Base-by-base conservation (phyloP, 148 eudicot genomes). In the Spergularia marina region DNA sequence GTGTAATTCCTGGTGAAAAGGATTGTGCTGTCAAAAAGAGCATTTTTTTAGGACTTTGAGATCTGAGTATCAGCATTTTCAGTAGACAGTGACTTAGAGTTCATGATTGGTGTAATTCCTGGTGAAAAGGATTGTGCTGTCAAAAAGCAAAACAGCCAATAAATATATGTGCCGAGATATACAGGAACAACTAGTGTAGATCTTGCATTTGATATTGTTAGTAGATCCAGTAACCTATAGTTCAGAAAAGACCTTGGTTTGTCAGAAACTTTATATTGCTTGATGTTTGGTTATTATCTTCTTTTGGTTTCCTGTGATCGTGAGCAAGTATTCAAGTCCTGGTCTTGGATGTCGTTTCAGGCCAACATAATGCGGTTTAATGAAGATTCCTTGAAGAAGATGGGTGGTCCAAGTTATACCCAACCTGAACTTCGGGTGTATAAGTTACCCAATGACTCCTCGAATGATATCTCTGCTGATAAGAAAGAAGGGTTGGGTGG, bases 341-440 rank as follows among this genome's bases (percentile, higher is more conserved):
- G 14, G 36, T 60, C 54, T 63, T 81, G 74, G 82, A 55, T 72
- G 78, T 80, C 17, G 83, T 79, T 75, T 53, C 89, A 95, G 99
- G 92, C 92, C 65, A 95, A 95, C 82, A 92, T 95, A 82, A 60
- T 90, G 80, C 86, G 87, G 71, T 90, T 88, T 78, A 95, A 92
- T 85, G 93, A 89, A 78, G 99, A 87, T 62, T 86, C 87, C 8
- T 78, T 89, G 77, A 87, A 79, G 84, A 89, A 87, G 87, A 88
- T 90, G 85, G 82, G 79, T 69, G 72, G 72, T 66, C 76, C 85
- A 67, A 68, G 70, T 81, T 71, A 81, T 64, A 70, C 55, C 58
- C 86, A 76, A 36, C 79, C 89, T 57, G 87, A 84, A 62, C 78
- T 82, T 57, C 51, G 72, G 60, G 77, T 75, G 61, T 83, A 83